These are phyloP conservation scores for Xylariaceae sp. DNA, from an alignment of 2,329 filamentous ascomycete species.

Conservation along the genomic window DNA sequence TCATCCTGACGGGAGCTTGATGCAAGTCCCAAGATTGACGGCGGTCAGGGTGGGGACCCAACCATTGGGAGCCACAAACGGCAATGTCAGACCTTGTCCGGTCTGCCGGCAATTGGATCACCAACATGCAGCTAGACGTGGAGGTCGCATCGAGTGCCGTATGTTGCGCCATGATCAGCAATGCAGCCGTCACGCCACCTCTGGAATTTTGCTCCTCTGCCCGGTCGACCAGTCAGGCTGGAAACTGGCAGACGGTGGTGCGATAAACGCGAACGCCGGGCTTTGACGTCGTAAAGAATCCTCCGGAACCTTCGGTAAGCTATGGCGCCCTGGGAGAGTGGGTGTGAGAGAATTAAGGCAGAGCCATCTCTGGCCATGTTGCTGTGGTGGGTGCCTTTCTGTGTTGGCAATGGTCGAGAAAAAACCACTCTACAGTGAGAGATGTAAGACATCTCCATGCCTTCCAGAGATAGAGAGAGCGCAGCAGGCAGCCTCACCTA, in stretches of 20 bases:
- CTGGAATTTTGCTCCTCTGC: neutral
- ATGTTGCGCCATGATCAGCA: neutral
- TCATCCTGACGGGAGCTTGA: neutral
- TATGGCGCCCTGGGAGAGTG: too few species aligned
- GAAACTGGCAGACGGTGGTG: neutral
- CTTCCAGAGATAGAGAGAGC: too few species aligned
- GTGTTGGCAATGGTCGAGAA: too few species aligned
- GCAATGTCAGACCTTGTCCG: neutral
- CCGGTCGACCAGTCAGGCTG: neutral
- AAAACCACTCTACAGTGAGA: too few species aligned
- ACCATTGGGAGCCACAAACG: constrained; percentile 1
- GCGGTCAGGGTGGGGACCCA: neutral
- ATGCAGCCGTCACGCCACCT: constrained; percentile 2
- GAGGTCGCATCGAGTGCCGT: neutral
- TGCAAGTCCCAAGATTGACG: neutral
- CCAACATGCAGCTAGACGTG: neutral
- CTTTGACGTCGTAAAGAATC: too few species aligned
- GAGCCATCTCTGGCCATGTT: too few species aligned
- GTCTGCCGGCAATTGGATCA: constrained; percentile 1
- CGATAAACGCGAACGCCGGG: neutral
- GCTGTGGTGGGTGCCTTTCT: neutral
- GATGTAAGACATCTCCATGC: too few species aligned
- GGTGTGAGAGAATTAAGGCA: too few species aligned
- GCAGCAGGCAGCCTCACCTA: too few species aligned
- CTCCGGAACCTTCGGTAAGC: too few species aligned